Base-by-base conservation (phyloP, 495 filamentous ascomycete species). In the Cercophora newfieldiana region DNA sequence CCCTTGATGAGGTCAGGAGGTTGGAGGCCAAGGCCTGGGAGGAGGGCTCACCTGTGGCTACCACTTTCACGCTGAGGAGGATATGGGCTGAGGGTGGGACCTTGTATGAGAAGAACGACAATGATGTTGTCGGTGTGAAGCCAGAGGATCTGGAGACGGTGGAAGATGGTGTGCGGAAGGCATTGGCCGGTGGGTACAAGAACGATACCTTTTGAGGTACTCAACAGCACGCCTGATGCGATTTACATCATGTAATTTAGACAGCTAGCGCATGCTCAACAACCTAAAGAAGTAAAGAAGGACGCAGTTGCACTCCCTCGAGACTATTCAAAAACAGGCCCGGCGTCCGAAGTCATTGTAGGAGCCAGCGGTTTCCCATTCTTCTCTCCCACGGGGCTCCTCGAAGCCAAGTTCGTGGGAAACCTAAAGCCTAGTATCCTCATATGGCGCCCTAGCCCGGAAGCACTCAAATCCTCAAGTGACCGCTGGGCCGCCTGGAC, bases 41-140 rank as follows among this genome's bases (percentile, higher is more conserved):
- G 25, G 74, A 79, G 25, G 79, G 79, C 0, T 75, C 79, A 48
- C 86, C 87, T 1, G 29, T 68, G 22, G 87, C 88, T n/a, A 87
- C 85, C 0, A 61, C 71, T 0, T 74, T 81, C 44, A 90, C 90
- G 0, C 76, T 91, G 68, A 76, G 86, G 57, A 79, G 89, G 25
- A 91, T 91, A 51, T 91, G 89, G 89, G 83, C 85, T 0, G 85
- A 90, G 70, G 90, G 90, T 0, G 86, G 89, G 1, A 91, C 90
- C 1, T 70, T 91, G 61, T 91, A 92, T 72, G 81, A 82, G 8
- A 80, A 86, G 75, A 82, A 87, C 21, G 89, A 90, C 68, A 91
- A 92, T 70, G 82, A 78, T 10, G 60, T 81, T 25, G 79, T 92
- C 62, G 83, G 79, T 1, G 63, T 81, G 16, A 77, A 74, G 30